phyloP scores from a whole-genome alignment of 2,329 filamentous ascomycete genomes.

The Fusarium setosum region DNA sequence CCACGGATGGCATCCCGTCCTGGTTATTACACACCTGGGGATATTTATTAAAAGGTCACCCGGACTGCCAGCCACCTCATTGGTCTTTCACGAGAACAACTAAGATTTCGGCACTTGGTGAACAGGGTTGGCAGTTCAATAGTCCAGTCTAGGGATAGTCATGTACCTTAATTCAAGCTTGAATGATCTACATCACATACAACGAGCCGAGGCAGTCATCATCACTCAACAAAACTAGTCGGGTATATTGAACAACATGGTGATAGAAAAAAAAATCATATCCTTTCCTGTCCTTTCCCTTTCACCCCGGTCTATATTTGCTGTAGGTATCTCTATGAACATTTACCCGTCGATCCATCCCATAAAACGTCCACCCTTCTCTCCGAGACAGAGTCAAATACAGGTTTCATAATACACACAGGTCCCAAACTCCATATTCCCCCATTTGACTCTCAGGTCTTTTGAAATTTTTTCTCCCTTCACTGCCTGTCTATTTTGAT shows the following conservation, averaged over 20 bases:
- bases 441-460: conserved; percentile 7
- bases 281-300: conserved; percentile 7
- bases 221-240: conserved; percentile 3
- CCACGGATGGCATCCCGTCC: rapidly evolving
- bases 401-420: conserved; percentile 22
- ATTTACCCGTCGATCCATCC: background rate
- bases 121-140: too few species aligned
- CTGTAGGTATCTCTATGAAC: conserved; percentile 33
- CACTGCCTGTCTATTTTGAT: conserved; percentile 33
- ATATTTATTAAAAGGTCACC: too few species aligned
- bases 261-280: background rate
- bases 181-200: too few species aligned
- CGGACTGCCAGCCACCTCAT: too few species aligned
- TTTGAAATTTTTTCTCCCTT: conserved; percentile 20
- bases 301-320: conserved; percentile 23
- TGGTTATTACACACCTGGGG: too few species aligned
- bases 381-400: conserved; percentile 10
- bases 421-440: conserved; percentile 21
- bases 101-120: too few species aligned
- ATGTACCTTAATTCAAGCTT: too few species aligned
- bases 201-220: background rate
- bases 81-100: too few species aligned
- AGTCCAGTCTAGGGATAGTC: too few species aligned
- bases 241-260: conserved; percentile 8
- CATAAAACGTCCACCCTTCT: conserved; percentile 2